Evolutionary conservation across 2,329 filamentous ascomycete genomes (phyloP).

Genomic region (Chaetomiaceae sp.): DNA sequence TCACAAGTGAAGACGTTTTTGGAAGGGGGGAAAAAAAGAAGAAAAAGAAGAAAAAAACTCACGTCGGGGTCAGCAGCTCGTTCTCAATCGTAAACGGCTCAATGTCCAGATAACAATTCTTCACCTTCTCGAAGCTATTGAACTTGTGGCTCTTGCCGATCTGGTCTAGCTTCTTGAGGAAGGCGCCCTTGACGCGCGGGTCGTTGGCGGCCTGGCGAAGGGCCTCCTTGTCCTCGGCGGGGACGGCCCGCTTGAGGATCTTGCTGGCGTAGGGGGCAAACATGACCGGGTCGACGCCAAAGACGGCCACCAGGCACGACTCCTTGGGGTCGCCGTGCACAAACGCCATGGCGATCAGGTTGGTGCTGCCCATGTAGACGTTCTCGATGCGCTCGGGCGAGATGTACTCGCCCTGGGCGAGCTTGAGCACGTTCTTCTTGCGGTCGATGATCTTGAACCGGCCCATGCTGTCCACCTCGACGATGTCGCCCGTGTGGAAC

Average conservation of each 20-base stretch:
- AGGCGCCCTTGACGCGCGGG: conserved; percentile 66
- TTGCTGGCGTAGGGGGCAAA: conserved; percentile 80
- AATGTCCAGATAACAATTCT: conserved; percentile 67
- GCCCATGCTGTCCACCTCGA: conserved; percentile 75
- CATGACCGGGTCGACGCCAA: conserved; percentile 78
- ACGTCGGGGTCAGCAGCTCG: conserved; percentile 83
- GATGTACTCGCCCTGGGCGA: conserved; percentile 96
- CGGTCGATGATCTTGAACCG: conserved; percentile 93
- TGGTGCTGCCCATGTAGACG: conserved; percentile 78
- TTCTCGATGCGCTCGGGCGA: conserved; percentile 97
- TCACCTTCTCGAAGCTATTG: conserved; percentile 83
- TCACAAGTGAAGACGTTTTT: conserved; percentile 7
- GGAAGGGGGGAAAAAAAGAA: too few relatives aligned
- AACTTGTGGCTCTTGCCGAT: conserved; percentile 83
- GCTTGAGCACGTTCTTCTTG: conserved; percentile 98
- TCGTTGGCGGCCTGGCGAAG: conserved; percentile 65
- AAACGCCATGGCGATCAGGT: conserved; percentile 73
- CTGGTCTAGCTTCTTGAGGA: conserved; percentile 72
- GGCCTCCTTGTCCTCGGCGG: conserved; percentile 59
- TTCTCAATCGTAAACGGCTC: conserved; percentile 95
- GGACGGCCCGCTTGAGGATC: conserved; percentile 64
- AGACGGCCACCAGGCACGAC: conserved; percentile 76
- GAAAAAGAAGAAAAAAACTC: conserved; percentile 40
- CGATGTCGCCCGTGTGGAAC: conserved; percentile 96
- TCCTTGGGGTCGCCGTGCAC: conserved; percentile 87